phyloP scores from a whole-genome alignment of 208 protist genomes.

The Crithidia acanthocephali region DNA sequence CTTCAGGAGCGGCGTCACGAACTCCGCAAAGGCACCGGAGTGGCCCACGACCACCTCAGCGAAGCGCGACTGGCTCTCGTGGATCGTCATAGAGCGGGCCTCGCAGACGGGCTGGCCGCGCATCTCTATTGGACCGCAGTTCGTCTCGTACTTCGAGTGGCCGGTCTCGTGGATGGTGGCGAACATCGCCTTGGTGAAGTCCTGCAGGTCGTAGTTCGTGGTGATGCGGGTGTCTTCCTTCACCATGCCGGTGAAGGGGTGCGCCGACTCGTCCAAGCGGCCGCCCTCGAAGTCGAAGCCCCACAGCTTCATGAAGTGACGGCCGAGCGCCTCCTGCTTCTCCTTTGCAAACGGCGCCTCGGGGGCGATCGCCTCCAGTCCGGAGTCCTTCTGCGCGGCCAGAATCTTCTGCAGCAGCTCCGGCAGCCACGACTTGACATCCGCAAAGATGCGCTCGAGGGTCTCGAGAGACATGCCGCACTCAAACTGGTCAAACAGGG shows the following conservation, averaged over 20 bases:
- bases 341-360: conserved; percentile 34
- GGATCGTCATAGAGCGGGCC: conserved; percentile 67
- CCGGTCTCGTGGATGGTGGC: conserved; percentile 55
- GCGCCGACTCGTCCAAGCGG: conserved; percentile 66
- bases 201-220: conserved; percentile 54
- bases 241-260: conserved; percentile 79
- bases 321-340: conserved; percentile 46
- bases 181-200: conserved; percentile 36
- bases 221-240: conserved; percentile 83
- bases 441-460: conserved; percentile 68
- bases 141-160: conserved; percentile 27
- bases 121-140: conserved; percentile 54
- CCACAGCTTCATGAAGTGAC: conserved; percentile 51
- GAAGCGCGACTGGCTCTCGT: conserved; percentile 88
- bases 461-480: conserved; percentile 61
- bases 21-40: conserved; percentile 61
- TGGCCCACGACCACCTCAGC: conserved; percentile 73
- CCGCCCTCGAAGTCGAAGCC: conserved; percentile 80
- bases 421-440: conserved; percentile 80
- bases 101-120: conserved; percentile 54
- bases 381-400: conserved; percentile 35
- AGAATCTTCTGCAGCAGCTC: conserved; percentile 56
- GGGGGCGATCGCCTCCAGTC: conserved; percentile 9
- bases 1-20: conserved; percentile 47
- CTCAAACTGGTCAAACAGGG: conserved; percentile 80